Base-by-base conservation (phyloP, 495 filamentous ascomycete genomes). In the Tetracladium setigerum region DNA sequence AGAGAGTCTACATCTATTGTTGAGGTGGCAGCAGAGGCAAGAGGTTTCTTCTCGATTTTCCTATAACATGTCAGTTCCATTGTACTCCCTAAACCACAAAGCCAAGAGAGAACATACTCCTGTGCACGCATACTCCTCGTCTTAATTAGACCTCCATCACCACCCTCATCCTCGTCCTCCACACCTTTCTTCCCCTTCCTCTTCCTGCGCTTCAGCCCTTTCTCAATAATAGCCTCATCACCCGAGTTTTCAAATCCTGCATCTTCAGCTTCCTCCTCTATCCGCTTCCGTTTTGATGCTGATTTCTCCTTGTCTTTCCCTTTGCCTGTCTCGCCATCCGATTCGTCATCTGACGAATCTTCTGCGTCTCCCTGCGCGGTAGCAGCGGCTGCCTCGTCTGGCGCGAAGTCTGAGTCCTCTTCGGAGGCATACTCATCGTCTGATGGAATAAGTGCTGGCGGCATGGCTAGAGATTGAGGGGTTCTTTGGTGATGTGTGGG, bases 1-100 rank as follows among this genome's bases (percentile, higher is more conserved):
- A 97, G 57, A 10, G 80, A 80, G 50, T 97, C 84, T n/a, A 98
- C 86, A 59, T 98, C 86, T 39, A 92, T 68, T 10, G 90, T 95
- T 8, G 84, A 82, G 2, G 79, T 83, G 5, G 81, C 81, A 35
- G 72, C 78, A 44, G 66, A 72, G 6, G 77, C 71, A 30, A 81
- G 64, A n/a, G 74, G 63, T 67, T 78, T 82, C 30, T 56, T 50
- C 15, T 86, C 78, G 62, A 77, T 72, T 52, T 79, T 76, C 61
- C 81, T 89, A 58, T 55, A 15, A 5, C 7, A 35, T 10, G 24
- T 18, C 13, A 31, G 32, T 1, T 22, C 46, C 38, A 54, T 44
- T 31, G 35, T 40, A 27, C 44, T 7, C 24, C 22, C 33, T 15
- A n/a, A 33, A 13, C 38, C 1, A 14, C 17, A 36, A 7, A 18